A percentile compares a stretch with the other conserved stretches of the same genome.
Evolutionary conservation across 1,284 basidiomycete species (phyloP).

Genomic region (Ustilago curta): DNA sequence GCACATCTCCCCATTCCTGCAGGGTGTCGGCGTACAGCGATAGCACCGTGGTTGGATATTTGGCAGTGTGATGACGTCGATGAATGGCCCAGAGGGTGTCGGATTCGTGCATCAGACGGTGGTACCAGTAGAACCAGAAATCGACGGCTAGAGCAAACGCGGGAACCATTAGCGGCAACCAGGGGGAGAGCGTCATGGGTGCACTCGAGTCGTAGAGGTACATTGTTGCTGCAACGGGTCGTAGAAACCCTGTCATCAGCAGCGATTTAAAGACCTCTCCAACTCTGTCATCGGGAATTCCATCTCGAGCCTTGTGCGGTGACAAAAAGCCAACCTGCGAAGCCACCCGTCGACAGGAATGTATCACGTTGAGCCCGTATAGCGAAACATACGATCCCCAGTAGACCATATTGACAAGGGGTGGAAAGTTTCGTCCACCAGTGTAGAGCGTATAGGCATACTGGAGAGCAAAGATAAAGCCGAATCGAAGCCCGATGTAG

Average conservation of each 20-base stretch:
- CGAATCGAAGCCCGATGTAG: conserved; percentile 30
- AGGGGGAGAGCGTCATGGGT: conserved; percentile 25
- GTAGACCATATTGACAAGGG: conserved; percentile 43
- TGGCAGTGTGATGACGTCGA: conserved; percentile 51
- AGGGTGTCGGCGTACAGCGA: conserved; percentile 52
- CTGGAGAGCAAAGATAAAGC: conserved; percentile 34
- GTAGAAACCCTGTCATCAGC: conserved; percentile 35
- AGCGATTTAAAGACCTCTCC: conserved; percentile 35
- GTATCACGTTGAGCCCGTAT: conserved; percentile 39
- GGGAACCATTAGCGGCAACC: conserved; percentile 52
- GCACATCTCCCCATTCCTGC: conserved; percentile 59
- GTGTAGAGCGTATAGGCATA: conserved; percentile 36
- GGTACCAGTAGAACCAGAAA: conserved; percentile 64
- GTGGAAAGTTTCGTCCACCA: conserved; percentile 47
- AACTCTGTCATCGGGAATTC: conserved; percentile 41
- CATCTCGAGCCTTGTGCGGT: conserved; percentile 45
- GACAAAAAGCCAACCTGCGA: conserved; percentile 53
- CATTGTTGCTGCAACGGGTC: conserved; percentile 42
- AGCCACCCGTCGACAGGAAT: conserved; percentile 23
- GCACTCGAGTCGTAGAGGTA: conserved; percentile 49
- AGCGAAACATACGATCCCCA: conserved; percentile 26
- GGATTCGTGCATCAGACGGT: conserved; percentile 60
- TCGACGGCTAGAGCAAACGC: conserved; percentile 45
- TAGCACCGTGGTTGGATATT: conserved; percentile 56
- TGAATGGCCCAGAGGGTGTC: conserved; percentile 52